Evolutionary conservation across 371 early-diverging fungal genomes (phyloP).

Genomic region (Sporodiniella umbellata): DNA sequence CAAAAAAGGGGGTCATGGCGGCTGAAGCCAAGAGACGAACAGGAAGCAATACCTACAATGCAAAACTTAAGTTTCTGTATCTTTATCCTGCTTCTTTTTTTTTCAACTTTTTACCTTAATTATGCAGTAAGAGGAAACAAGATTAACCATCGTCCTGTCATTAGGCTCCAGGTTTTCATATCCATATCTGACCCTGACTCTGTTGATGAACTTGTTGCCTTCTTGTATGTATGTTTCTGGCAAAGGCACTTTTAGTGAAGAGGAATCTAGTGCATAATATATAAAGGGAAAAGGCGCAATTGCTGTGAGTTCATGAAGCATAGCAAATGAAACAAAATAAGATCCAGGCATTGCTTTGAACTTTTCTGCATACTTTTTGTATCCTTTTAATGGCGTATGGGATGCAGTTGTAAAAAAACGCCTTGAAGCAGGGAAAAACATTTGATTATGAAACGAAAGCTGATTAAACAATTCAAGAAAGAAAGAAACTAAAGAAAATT

Average conservation of each 20-base stretch:
- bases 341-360: constrained; percentile 76
- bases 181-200: constrained; percentile 56
- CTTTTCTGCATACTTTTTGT: constrained; percentile 50
- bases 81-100: no score
- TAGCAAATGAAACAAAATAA: constrained; percentile 75
- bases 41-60: constrained; percentile 53
- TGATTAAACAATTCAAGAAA: no score
- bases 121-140: constrained; percentile 79
- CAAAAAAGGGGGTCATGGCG: constrained; percentile 69
- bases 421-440: neutral
- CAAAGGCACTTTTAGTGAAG: constrained; percentile 58
- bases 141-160: constrained; percentile 63
- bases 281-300: constrained; percentile 75
- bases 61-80: no score
- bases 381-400: constrained; percentile 3
- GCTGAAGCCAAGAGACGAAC: constrained; percentile 63
- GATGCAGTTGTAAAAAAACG: neutral
- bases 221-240: constrained; percentile 66
- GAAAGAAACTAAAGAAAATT: neutral
- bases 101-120: constrained; percentile 74
- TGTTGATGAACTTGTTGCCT: constrained; percentile 63
- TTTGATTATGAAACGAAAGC: no score
- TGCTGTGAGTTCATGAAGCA: constrained; percentile 90
- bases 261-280: constrained; percentile 62
- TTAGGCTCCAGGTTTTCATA: constrained; percentile 41